Evolutionary conservation across 306 rosid genomes (phyloP).

Genomic region (Casuarina equisetifolia): DNA sequence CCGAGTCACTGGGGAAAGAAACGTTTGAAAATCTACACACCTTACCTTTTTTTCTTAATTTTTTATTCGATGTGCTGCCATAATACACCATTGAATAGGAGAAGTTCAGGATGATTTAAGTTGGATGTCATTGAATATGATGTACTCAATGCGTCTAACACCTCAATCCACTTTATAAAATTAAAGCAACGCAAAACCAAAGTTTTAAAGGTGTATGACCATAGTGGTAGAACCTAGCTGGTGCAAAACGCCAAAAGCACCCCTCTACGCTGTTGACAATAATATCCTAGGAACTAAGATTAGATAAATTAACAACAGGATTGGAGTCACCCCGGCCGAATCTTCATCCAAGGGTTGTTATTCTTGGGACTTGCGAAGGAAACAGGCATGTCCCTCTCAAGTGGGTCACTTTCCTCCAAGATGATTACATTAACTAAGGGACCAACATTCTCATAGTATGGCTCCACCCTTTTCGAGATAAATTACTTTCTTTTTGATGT

Average conservation of each 20-base stretch:
- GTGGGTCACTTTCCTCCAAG: slow-evolving; percentile 55
- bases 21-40: neutral
- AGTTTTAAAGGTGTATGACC: neutral
- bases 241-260: slow-evolving; percentile 34
- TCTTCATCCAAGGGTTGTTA: slow-evolving; percentile 32
- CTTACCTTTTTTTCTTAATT: neutral
- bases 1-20: slow-evolving; percentile 30
- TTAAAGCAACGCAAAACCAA: neutral
- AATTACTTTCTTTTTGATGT: slow-evolving; percentile 18
- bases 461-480: slow-evolving; percentile 46
- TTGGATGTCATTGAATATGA: slow-evolving; percentile 15
- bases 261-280: slow-evolving; percentile 29
- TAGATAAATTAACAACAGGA: slow-evolving; percentile 25
- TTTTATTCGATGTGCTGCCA: slow-evolving; percentile 18
- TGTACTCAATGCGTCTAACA: neutral
- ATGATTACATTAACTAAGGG: slow-evolving; percentile 50
- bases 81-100: slow-evolving; percentile 25
- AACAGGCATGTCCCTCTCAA: slow-evolving; percentile 55
- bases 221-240: slow-evolving; percentile 3
- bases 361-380: slow-evolving; percentile 45
- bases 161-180: neutral
- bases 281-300: slow-evolving; percentile 12
- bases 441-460: slow-evolving; percentile 72
- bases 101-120: slow-evolving; percentile 23
- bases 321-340: slow-evolving; percentile 21